Evolutionary conservation across 306 rosid species (phyloP).

Genomic region (Citrullus amarus): DNA sequence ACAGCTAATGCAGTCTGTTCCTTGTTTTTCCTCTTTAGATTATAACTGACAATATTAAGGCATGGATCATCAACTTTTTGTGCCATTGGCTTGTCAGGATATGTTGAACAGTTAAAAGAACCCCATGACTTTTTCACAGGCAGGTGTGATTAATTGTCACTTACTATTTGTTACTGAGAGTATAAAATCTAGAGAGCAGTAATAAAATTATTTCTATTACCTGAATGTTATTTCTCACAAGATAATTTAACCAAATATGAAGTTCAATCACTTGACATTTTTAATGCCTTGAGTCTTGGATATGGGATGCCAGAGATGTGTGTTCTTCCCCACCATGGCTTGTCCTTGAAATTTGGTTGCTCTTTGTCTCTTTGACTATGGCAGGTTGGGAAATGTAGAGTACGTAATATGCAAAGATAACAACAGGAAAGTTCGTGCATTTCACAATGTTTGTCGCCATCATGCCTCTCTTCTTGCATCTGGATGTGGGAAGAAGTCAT

Average conservation of each 20-base stretch:
- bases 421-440: slow-evolving; percentile 42
- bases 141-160: slow-evolving; percentile 34
- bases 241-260: neutral
- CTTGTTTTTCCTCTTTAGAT: neutral
- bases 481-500: slow-evolving; percentile 62
- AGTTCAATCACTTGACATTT: neutral
- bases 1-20: neutral
- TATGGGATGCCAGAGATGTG: slow-evolving; percentile 11
- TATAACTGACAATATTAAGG: neutral
- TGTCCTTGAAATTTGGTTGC: slow-evolving; percentile 27
- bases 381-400: slow-evolving; percentile 68
- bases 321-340: slow-evolving; percentile 12
- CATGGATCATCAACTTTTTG: slow-evolving; percentile 2
- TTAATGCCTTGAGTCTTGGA: slow-evolving; percentile 24
- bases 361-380: slow-evolving; percentile 19
- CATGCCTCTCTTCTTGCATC: slow-evolving; percentile 73
- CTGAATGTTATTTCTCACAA: neutral
- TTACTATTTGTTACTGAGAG: neutral
- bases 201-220: neutral
- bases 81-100: slow-evolving; percentile 35
- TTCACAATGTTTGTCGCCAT: slow-evolving; percentile 90
- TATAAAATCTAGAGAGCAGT: neutral
- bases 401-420: slow-evolving; percentile 72
- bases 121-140: slow-evolving; percentile 65
- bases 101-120: slow-evolving; percentile 47